A percentile compares a stretch with the other conserved stretches of the same genome.
Evolutionary conservation across 345 rosid genomes (phyloP).

Genomic region (Pelargonium nanum): DNA sequence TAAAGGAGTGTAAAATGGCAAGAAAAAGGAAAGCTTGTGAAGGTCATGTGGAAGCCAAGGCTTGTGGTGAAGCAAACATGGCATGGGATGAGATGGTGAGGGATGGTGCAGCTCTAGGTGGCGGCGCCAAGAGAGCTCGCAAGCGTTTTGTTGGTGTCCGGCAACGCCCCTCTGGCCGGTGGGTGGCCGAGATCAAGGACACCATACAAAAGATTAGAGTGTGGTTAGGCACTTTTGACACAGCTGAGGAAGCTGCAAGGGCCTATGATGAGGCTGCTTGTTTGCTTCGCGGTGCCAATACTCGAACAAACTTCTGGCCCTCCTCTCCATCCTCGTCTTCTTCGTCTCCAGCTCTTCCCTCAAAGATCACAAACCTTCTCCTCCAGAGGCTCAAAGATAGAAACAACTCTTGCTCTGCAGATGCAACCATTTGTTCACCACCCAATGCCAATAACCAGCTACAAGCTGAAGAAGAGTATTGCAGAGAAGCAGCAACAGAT

Average conservation of each 20-base stretch:
- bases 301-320: conserved; percentile 49
- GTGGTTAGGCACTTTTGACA: conserved; percentile 44
- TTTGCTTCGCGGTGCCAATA: conserved; percentile 40
- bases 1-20: conserved; percentile 19
- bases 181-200: too few relatives aligned
- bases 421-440: neutral
- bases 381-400: conserved; percentile 44
- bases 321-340: conserved; percentile 27
- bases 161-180: conserved; percentile 48
- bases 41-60: conserved; percentile 17
- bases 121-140: conserved; percentile 29
- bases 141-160: conserved; percentile 44
- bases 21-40: conserved; percentile 39
- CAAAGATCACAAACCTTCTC: conserved; percentile 45
- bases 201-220: conserved; percentile 49
- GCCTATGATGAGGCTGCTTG: conserved; percentile 60
- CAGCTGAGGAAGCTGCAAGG: conserved; percentile 49
- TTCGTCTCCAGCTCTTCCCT: conserved; percentile 36
- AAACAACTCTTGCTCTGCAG: conserved; percentile 15
- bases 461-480: conserved; percentile 9
- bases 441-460: conserved; percentile 4
- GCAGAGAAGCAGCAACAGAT: conserved; percentile 8
- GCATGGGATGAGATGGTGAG: conserved; percentile 42
- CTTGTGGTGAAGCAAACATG: conserved; percentile 18
- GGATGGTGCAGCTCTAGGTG: conserved; percentile 26